Conservation (phyloP, 169 alveolate genomes). For the Eimeria acervulina region DNA sequence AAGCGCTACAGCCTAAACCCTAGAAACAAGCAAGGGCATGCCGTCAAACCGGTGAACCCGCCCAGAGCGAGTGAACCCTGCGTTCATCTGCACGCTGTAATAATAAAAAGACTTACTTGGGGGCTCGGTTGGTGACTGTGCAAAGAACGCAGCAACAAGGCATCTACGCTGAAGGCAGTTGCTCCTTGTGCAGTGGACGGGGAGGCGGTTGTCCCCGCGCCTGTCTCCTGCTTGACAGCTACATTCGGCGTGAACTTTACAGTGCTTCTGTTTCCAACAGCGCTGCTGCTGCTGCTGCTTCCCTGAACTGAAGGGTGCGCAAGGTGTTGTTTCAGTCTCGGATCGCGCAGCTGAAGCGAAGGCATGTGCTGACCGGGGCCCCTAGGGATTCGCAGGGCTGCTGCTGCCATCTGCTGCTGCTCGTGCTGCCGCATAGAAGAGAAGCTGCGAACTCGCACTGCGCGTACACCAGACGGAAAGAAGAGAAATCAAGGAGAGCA, state of each 20-base stretch:
- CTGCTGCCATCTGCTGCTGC: slow-evolving; percentile 71
- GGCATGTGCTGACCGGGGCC: slow-evolving; percentile 24
- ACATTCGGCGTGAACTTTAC: slow-evolving; percentile 56
- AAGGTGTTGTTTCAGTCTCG: neutral
- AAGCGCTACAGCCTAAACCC: too few relatives aligned
- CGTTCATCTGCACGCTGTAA: neutral
- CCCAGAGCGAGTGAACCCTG: too few relatives aligned
- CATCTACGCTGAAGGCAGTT: slow-evolving; percentile 25
- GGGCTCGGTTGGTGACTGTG: slow-evolving; percentile 38
- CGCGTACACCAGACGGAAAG: neutral
- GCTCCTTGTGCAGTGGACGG: neutral
- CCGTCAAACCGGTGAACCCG: too few relatives aligned
- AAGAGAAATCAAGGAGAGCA: neutral
- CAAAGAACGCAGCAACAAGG: slow-evolving; percentile 67
- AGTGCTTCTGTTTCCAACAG: neutral
- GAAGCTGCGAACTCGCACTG: slow-evolving; percentile 57
- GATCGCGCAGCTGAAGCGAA: slow-evolving; percentile 21
- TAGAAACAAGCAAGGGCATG: too few relatives aligned
- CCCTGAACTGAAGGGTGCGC: neutral
- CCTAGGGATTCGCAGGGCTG: slow-evolving; percentile 45
- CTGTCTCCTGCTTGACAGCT: slow-evolving; percentile 37
- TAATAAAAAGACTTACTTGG: neutral
- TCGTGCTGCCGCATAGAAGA: slow-evolving; percentile 73
- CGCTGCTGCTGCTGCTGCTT: slow-evolving; percentile 5
- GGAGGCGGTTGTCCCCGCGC: slow-evolving; percentile 30